Base-by-base conservation (phyloP, 2,329 filamentous ascomycete species). In the Karstenula rhodostoma region DNA sequence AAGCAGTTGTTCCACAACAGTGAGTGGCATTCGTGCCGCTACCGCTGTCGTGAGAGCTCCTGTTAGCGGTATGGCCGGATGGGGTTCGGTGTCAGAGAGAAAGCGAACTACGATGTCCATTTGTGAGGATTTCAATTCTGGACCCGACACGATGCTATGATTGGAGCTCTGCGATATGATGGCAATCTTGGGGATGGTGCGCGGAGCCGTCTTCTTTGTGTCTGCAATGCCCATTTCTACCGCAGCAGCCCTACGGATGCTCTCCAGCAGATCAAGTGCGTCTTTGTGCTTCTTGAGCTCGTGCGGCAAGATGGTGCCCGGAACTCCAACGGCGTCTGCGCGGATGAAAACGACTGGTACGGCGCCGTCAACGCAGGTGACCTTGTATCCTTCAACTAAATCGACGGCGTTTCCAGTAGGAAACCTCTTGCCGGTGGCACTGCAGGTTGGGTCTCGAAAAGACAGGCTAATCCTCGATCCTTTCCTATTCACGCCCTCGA, bases 341-440 rank as follows among this genome's bases (percentile, higher is more conserved):
- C 78, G 77, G 0, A 91, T 78, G 68, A 91, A 91, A 15, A 89
- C 81, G 49, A 85, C 86, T 0, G 89, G 89, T 65, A 90, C 90
- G 1, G 84, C 84, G 0, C 86, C 86, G 62, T 91, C 89, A 1
- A 90, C 81, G 27, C 88, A 85, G 1, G 86, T 89, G 0, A 82
- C 85, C 3, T 72, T 66, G 4, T 87, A 73, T 0, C 79, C 81
- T 8, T 81, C 77, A 17, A 91, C 77, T 0, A 55, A 70, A 68
- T 91, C 87, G 0, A 83, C 70, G 0, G 77, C 69, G 42, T 83
- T 85, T 0, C 87, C 87, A 0, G 89, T 90, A 0, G 88, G 88
- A 9, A 90, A 79, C 0, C 87, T 69, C 61, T 81, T 85, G 2
- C 87, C 87, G 0, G 89, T 91, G 69, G 86, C 87, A 10, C 87